These are phyloP conservation scores for Ceratocystiopsis brevicomis DNA, from an alignment of 2,329 filamentous ascomycete genomes.

Conservation along the genomic window DNA sequence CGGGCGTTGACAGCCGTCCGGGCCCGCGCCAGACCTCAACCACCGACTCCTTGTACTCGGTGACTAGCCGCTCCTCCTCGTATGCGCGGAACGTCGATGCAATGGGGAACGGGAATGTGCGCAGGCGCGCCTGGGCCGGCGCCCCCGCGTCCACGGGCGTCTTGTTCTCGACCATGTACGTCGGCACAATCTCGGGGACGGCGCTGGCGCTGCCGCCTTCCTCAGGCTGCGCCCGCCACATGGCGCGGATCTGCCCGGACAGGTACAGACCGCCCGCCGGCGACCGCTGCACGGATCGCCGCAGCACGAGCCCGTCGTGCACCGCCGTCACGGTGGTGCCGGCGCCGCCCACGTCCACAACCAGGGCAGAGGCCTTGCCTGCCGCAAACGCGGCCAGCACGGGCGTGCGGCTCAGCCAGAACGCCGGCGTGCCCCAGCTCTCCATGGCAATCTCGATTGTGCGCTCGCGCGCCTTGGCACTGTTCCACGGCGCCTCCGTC, in stretches of 20 bases:
- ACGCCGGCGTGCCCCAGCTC: constrained; percentile 85
- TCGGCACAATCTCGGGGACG: constrained; percentile 33
- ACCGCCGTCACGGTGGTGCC: constrained; percentile 80
- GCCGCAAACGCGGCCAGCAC: constrained; percentile 82
- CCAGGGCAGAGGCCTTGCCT: constrained; percentile 81
- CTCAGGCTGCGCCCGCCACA: constrained; percentile 38
- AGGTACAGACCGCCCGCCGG: constrained; percentile 78
- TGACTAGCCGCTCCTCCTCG: constrained; percentile 82
- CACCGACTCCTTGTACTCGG: constrained; percentile 94
- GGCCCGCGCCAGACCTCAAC: constrained; percentile 85
- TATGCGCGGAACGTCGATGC: constrained; percentile 57
- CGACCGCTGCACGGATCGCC: constrained; percentile 73
- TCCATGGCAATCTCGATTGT: constrained; percentile 94
- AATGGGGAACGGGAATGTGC: constrained; percentile 44
- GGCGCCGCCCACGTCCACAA: constrained; percentile 79
- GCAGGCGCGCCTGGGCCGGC: constrained; percentile 57
- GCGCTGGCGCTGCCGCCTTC: constrained; percentile 47
- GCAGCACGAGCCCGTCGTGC: constrained; percentile 85
- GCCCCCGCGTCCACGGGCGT: constrained; percentile 71
- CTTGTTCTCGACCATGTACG: constrained; percentile 78
- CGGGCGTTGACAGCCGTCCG: constrained; percentile 40
- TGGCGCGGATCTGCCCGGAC: constrained; percentile 65
- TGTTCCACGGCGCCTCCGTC: constrained; percentile 90
- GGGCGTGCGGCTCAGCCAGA: constrained; percentile 78
- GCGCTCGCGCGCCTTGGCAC: constrained; percentile 73